Evolutionary conservation across 768 basidiomycete genomes (phyloP).

Genomic region (Trametes meyenii): DNA sequence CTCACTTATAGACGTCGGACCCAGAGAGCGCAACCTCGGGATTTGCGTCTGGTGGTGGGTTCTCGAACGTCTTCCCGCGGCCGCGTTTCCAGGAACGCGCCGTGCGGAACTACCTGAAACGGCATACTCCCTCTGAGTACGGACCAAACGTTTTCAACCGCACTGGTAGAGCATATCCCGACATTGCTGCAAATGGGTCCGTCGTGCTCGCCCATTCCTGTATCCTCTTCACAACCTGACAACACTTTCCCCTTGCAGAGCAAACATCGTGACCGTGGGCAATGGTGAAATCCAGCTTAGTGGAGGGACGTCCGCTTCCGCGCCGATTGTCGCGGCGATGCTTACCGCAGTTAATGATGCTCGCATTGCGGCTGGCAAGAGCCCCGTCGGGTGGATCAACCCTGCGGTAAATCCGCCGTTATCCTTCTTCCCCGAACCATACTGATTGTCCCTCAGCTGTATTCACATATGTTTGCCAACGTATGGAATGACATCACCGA

Average conservation of each 20-base stretch:
- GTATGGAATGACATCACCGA: slow-evolving; percentile 36
- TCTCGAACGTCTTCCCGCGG: slow-evolving; percentile 42
- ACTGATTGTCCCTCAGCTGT: slow-evolving; percentile 38
- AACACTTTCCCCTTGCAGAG: not conserved
- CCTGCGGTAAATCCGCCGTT: slow-evolving; percentile 16
- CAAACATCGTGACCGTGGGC: slow-evolving; percentile 29
- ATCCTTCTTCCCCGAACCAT: not conserved
- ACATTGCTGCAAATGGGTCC: slow-evolving; percentile 39
- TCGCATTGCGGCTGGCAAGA: slow-evolving; percentile 28
- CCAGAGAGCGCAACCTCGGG: slow-evolving; percentile 37
- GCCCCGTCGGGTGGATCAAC: slow-evolving; percentile 38
- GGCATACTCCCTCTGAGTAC: slow-evolving; percentile 36
- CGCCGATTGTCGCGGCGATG: slow-evolving; percentile 64
- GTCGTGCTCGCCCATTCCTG: not conserved
- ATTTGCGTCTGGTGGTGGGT: slow-evolving; percentile 42
- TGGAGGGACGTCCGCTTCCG: slow-evolving; percentile 62
- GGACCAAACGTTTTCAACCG: slow-evolving; percentile 37
- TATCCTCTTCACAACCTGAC: not conserved
- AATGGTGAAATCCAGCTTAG: slow-evolving; percentile 35
- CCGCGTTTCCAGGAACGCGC: slow-evolving; percentile 38
- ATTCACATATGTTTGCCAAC: slow-evolving; percentile 41
- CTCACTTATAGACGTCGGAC: slow-evolving; percentile 23
- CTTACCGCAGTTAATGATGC: slow-evolving; percentile 52
- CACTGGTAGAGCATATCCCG: slow-evolving; percentile 36
- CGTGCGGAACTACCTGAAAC: slow-evolving; percentile 30